A percentile compares a stretch with the other conserved stretches of the same genome.
Evolutionary conservation across 192 early-diverging fungal genomes (phyloP).

Genomic region (Coemansia sp.): DNA sequence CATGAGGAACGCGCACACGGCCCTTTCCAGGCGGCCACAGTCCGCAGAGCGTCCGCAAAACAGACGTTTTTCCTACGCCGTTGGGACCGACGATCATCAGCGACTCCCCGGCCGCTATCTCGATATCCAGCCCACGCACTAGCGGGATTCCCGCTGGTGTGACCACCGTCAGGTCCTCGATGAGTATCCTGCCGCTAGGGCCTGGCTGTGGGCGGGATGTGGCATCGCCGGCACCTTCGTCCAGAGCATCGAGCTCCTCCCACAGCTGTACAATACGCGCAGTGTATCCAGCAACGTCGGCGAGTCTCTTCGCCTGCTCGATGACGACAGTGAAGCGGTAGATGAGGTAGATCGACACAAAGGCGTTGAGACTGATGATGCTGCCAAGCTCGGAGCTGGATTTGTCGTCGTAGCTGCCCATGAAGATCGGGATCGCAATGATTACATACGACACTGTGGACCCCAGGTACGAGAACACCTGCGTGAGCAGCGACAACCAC

Average conservation of each 20-base stretch:
- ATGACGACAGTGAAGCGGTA: constrained; percentile 74
- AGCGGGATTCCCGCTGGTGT: constrained; percentile 27
- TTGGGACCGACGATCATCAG: constrained; percentile 74
- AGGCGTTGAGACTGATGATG: constrained; percentile 78
- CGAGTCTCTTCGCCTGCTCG: constrained; percentile 65
- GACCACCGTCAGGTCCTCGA: constrained; percentile 21
- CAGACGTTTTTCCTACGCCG: constrained; percentile 82
- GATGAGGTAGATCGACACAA: constrained; percentile 83
- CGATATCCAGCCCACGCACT: constrained; percentile 51
- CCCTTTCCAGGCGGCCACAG: constrained; percentile 70
- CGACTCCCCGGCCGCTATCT: constrained; percentile 57
- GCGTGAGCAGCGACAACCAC: constrained; percentile 55
- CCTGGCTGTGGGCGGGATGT: neutral
- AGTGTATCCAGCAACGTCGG: constrained; percentile 80
- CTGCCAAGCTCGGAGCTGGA: constrained; percentile 68
- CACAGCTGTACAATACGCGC: constrained; percentile 79
- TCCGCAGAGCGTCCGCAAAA: constrained; percentile 74
- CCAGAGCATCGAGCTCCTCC: constrained; percentile 62
- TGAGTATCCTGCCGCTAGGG: constrained; percentile 7
- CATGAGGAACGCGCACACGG: constrained; percentile 30
- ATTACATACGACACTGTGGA: constrained; percentile 79
- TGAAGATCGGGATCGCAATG: constrained; percentile 80
- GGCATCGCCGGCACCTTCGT: neutral
- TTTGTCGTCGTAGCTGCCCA: constrained; percentile 72
- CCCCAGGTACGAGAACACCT: constrained; percentile 73